Base-by-base conservation (phyloP, 1,284 basidiomycete genomes). In the Nidula niveotomentosa region DNA sequence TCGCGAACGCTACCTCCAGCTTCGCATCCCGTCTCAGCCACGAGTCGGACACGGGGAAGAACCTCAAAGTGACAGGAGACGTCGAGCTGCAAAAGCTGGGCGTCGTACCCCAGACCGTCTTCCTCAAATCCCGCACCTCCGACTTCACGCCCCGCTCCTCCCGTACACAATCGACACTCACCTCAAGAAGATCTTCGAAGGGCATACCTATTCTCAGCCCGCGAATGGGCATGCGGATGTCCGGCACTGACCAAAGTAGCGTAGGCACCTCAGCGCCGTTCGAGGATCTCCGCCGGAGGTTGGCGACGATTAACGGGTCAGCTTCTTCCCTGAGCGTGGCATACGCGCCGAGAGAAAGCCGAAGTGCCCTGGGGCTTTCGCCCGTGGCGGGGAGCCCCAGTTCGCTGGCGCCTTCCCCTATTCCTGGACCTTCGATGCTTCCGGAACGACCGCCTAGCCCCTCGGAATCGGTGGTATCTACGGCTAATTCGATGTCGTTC, bases 71-170 rank as follows among this genome's bases (percentile, higher is more conserved):
- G 8, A 84, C 79, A 8, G 80, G 80, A 8, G 82, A 86, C 39
- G 78, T 92, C 36, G 89, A 91, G 60, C 75, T 93, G 43, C 87
- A 91, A 68, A 91, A 93, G 66, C 81, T 96, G 44, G 88, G 90
- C 3, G 90, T 98, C n/a, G 92, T 95, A 0, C 94, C 94, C 5
- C 94, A 94, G 58, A 99, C 96, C 0, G 91, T 99, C 18, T 98
- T 99, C 72, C 80, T 99, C 62, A 93, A 86, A 59, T 70, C 80
- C 5, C 75, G 80, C 33, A 69, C 74, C 34, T 66, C 75, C 4
- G 83, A 85, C 4, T 52, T 68, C 15, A 53, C 63, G 2, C 60
- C 69, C 5, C 77, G 76, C 39, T 65, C 67, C 12, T 57, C 62
- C 8, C 60, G 57, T 37, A 36, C 17, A 36, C 61, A 66, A 6